Evolutionary conservation across 2,329 filamentous ascomycete species (phyloP), one percentile per base, ranked within the genome.

Genomic region (Endoconidiophora laricicola): DNA sequence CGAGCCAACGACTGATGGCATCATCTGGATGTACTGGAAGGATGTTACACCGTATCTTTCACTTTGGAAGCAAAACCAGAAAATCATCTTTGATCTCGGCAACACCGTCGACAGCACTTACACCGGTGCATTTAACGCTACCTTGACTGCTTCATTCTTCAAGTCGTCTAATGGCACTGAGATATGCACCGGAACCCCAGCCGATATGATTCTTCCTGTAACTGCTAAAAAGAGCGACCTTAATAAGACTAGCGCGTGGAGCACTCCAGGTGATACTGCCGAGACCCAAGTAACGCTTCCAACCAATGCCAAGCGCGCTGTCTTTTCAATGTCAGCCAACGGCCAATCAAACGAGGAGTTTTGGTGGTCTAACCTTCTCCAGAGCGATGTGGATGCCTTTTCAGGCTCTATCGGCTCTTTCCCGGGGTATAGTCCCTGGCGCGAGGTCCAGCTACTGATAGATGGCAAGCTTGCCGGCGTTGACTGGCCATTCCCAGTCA

Each of bases 281-380:
- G 71, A 70, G 1, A 74, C 73, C 54, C 69, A 67, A 0, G 62
- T 86, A 40, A 50, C 56, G n/a, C 69, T 93, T 41, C 85, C 85
- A 2, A 69, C 65, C 46, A 81, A 85, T 58, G 70, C 72, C 18
- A 73, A 75, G 48, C 77, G 79, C 52, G 86, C 85, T 16, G 74
- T 87, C 6, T 76, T 90, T 50, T 78, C 82, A 0, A 71, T 91
- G n/a, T 78, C 81, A 6, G 83, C 85, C 14, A 86, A 79, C 56
- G 86, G 83, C 0, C 86, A 91, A 61, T 72, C 72, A 0, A 65
- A 70, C 14, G 86, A 91, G 64, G 86, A 93, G 61, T 90, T 90
- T 58, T 93, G 86, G 84, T 91, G 83, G 78, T 75, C 72, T 52
- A 90, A 90, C 58, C 78, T 86, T 1, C 73, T 82, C 2, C 71